phyloP scores from a whole-genome alignment of 2,329 filamentous ascomycete species.

The Pseudogymnoascus sp. region DNA sequence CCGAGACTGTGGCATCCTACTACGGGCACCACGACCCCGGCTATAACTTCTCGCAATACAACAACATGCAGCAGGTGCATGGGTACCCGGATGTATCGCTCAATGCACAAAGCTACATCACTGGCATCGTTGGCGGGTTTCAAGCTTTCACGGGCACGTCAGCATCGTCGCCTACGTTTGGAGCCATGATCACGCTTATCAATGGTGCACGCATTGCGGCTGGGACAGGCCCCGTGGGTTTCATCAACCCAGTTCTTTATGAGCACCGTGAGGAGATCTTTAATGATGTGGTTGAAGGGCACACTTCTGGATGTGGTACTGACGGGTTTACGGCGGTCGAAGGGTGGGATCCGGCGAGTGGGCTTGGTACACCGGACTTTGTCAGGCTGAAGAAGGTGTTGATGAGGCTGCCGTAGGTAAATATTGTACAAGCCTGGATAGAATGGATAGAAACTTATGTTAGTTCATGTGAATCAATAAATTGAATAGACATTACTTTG shows the following conservation, averaged over 20 bases:
- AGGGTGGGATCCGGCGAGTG: slow-evolving; percentile 34
- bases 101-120: slow-evolving; percentile 24
- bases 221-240: slow-evolving; percentile 33
- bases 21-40: slow-evolving; percentile 23
- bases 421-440: not conserved
- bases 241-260: slow-evolving; percentile 33
- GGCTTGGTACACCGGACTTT: slow-evolving; percentile 30
- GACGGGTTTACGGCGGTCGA: slow-evolving; percentile 27
- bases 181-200: slow-evolving; percentile 44
- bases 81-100: slow-evolving; percentile 28
- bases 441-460: no score
- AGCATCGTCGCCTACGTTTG: slow-evolving; percentile 48
- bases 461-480: no score
- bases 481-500: not conserved
- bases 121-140: slow-evolving; percentile 21
- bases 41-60: slow-evolving; percentile 20
- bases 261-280: slow-evolving; percentile 25
- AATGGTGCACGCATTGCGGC: slow-evolving; percentile 34
- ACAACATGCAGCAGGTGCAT: slow-evolving; percentile 25
- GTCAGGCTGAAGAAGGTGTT: slow-evolving; percentile 24
- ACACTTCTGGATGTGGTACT: slow-evolving; percentile 30
- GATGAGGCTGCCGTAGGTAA: slow-evolving; percentile 23
- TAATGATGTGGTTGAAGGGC: slow-evolving; percentile 30
- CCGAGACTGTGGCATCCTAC: slow-evolving; percentile 22
- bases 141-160: slow-evolving; percentile 24